These are phyloP conservation scores for Conidiobolus incongruus DNA, from an alignment of 371 early-diverging fungal genomes.

Conservation along the genomic window DNA sequence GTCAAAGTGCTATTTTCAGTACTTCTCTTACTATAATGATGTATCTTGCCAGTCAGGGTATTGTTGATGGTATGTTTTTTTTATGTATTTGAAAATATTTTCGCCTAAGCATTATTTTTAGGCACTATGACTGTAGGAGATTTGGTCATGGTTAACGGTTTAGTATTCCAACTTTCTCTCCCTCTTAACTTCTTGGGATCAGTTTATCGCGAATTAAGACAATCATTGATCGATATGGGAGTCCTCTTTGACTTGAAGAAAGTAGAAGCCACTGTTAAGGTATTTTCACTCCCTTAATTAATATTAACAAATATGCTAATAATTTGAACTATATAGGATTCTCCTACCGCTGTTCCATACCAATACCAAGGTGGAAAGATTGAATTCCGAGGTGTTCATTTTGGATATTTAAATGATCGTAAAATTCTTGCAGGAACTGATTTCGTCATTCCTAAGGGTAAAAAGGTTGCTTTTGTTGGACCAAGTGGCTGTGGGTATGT, in stretches of 20 bases:
- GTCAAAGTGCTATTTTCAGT: conserved; percentile 82
- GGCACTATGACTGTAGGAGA: conserved; percentile 81
- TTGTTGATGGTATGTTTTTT: conserved; percentile 30
- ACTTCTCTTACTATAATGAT: conserved; percentile 75
- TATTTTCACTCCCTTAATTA: not conserved
- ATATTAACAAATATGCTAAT: conserved; percentile 1
- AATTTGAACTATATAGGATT: conserved; percentile 15
- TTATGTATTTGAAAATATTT: not conserved
- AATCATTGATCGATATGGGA: conserved; percentile 89
- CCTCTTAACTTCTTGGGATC: conserved; percentile 94
- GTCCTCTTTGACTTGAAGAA: conserved; percentile 67
- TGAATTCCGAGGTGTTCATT: conserved; percentile 60
- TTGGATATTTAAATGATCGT: conserved; percentile 60
- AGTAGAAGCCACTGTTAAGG: conserved; percentile 19
- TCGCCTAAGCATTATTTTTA: not conserved
- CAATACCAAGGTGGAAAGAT: conserved; percentile 37
- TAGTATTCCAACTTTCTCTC: conserved; percentile 81
- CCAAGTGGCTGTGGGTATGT: conserved; percentile 75
- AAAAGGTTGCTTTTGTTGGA: conserved; percentile 84
- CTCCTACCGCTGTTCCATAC: conserved; percentile 26
- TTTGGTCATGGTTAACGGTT: conserved; percentile 88
- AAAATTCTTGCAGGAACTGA: conserved; percentile 49
- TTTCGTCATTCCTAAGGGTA: conserved; percentile 69
- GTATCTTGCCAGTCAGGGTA: conserved; percentile 77
- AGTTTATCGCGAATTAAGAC: conserved; percentile 84